Percentiles rank a stretch among this genome's conserved stretches.
phyloP scores from a whole-genome alignment of 176 grass and related monocot genomes.

The Juncus inflexus region DNA sequence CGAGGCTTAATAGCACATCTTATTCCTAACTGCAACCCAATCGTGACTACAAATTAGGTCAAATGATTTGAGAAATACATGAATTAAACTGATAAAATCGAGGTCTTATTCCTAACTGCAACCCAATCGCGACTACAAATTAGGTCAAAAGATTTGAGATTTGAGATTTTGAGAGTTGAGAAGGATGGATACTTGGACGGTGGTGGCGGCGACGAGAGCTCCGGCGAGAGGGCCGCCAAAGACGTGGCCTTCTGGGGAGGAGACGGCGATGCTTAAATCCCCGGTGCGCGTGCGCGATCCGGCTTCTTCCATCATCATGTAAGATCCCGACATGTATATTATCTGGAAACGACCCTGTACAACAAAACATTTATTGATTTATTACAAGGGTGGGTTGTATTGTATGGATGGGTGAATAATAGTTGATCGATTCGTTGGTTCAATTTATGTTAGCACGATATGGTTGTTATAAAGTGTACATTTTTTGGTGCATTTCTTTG shows the following conservation, averaged over 20 bases:
- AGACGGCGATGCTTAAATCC: constrained; percentile 77
- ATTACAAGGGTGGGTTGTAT: too few species aligned
- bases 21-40: not conserved
- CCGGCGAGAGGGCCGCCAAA: constrained; percentile 79
- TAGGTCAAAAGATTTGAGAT: too few species aligned
- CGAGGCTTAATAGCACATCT: too few species aligned
- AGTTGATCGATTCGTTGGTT: too few species aligned
- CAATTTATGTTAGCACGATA: too few species aligned
- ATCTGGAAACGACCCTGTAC: constrained; percentile 93
- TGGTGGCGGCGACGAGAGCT: constrained; percentile 65
- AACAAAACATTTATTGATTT: constrained; percentile 22
- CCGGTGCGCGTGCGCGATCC: constrained; percentile 54
- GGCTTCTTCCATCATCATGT: constrained; percentile 58
- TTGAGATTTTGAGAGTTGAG: not conserved
- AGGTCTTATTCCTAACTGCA: not conserved
- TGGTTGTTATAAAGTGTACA: too few species aligned
- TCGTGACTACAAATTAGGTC: not conserved
- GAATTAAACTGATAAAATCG: too few species aligned
- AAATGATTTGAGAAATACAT: too few species aligned
- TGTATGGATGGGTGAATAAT: too few species aligned
- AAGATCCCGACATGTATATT: constrained; percentile 84
- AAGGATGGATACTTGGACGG: constrained; percentile 67
- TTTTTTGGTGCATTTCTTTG: too few species aligned
- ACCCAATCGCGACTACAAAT: not conserved
- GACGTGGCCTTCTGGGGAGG: constrained; percentile 65